These are phyloP conservation scores for Penicillium decumbens DNA, from an alignment of 2,329 filamentous ascomycete species.

Conservation along the genomic window DNA sequence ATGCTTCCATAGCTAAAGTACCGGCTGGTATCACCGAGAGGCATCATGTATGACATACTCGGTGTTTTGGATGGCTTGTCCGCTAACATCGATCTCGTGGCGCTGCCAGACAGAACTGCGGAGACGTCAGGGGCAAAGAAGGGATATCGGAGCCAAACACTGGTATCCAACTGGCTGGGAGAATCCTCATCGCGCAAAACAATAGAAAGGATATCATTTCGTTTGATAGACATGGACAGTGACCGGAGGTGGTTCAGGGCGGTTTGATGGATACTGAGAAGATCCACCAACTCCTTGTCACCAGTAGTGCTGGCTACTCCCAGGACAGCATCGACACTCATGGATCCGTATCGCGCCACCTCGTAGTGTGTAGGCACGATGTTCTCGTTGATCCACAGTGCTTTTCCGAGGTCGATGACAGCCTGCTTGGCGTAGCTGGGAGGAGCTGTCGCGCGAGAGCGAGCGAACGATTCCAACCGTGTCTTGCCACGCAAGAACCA, in stretches of 20 bases:
- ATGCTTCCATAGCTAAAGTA: slow-evolving; percentile 77
- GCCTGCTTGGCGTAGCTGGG: slow-evolving; percentile 60
- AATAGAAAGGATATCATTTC: slow-evolving; percentile 70
- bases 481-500: slow-evolving; percentile 83
- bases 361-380: slow-evolving; percentile 41
- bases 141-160: slow-evolving; percentile 77
- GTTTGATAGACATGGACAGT: slow-evolving; percentile 74
- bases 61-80: slow-evolving; percentile 44
- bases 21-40: slow-evolving; percentile 67
- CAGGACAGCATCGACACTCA: slow-evolving; percentile 39
- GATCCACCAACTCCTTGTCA: slow-evolving; percentile 43
- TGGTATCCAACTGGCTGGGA: slow-evolving; percentile 74
- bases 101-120: slow-evolving; percentile 62
- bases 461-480: slow-evolving; percentile 66
- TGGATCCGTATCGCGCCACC: slow-evolving; percentile 36
- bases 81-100: slow-evolving; percentile 43
- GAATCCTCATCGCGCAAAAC: slow-evolving; percentile 58
- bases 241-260: slow-evolving; percentile 66
- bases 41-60: slow-evolving; percentile 63
- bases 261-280: slow-evolving; percentile 50
- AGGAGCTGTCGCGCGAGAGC: slow-evolving; percentile 51
- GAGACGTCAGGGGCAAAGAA: slow-evolving; percentile 66
- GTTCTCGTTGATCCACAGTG: slow-evolving; percentile 66
- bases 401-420: slow-evolving; percentile 79
- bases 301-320: slow-evolving; percentile 43